phyloP scores from a whole-genome alignment of 2,329 filamentous ascomycete species.

The Claviceps citrina region DNA sequence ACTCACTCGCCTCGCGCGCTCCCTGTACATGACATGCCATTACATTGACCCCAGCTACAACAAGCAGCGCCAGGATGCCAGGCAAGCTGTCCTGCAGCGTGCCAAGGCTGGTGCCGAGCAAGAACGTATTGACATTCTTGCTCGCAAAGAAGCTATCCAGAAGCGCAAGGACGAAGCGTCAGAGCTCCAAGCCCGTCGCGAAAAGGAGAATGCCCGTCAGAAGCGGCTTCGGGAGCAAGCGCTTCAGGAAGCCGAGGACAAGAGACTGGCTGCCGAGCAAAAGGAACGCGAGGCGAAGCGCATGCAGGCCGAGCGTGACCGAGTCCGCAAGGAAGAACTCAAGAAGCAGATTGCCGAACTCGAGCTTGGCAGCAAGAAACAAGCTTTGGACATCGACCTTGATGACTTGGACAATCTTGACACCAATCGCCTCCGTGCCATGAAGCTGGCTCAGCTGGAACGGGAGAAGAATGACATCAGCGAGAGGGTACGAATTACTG shows the following conservation, averaged over 20 bases:
- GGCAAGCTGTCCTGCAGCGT: conserved; percentile 63
- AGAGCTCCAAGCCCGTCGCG: conserved; percentile 71
- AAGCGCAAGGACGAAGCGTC: conserved; percentile 96
- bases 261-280: conserved; percentile 81
- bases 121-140: conserved; percentile 74
- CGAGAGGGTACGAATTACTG: conserved; percentile 78
- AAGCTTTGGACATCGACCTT: conserved; percentile 52
- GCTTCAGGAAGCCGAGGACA: conserved; percentile 75
- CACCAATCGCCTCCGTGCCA: conserved; percentile 74
- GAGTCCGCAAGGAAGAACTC: conserved; percentile 81
- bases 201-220: conserved; percentile 81
- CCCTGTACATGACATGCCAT: conserved; percentile 83
- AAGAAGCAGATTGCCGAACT: conserved; percentile 86
- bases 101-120: conserved; percentile 79
- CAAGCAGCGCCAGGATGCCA: conserved; percentile 62
- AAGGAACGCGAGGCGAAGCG: conserved; percentile 78
- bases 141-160: conserved; percentile 79
- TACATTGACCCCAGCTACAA: conserved; percentile 89
- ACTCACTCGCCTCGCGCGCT: conserved; percentile 78
- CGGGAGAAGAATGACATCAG: conserved; percentile 95
- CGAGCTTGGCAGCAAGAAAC: conserved; percentile 62
- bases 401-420: conserved; percentile 77
- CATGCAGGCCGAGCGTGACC: conserved; percentile 72
- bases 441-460: conserved; percentile 91
- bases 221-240: conserved; percentile 79